Evolutionary conservation across 108 stramenopile species (phyloP).

Genomic region (Pseudonitzschia pungens): DNA sequence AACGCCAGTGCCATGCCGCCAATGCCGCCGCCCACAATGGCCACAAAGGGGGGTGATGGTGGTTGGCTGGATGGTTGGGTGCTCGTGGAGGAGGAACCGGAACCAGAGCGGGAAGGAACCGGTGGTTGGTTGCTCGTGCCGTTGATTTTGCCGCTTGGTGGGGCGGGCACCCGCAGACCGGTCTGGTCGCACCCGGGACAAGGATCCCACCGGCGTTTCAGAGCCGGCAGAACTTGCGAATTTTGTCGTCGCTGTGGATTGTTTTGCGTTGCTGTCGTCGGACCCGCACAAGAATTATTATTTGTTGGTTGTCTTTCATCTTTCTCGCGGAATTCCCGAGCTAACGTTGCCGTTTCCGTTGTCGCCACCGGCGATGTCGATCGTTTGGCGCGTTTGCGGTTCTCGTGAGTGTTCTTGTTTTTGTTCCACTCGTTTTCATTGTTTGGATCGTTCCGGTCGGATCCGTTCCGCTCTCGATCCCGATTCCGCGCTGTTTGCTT

Average conservation of each 20-base stretch:
- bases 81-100: too few species aligned
- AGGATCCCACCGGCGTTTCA: slow-evolving; percentile 38
- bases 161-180: slow-evolving; percentile 35
- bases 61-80: neutral
- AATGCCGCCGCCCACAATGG: slow-evolving; percentile 84
- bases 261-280: neutral
- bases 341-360: neutral
- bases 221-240: neutral
- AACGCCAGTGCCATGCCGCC: slow-evolving; percentile 80
- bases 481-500: neutral
- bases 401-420: neutral
- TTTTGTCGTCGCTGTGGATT: neutral
- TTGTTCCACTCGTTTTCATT: too few species aligned
- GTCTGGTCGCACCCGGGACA: slow-evolving; percentile 44
- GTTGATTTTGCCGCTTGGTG: neutral
- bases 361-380: neutral
- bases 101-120: too few species aligned
- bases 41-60: slow-evolving; percentile 33
- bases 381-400: slow-evolving; percentile 16
- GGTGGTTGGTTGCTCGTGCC: neutral
- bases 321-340: neutral
- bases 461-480: too few species aligned
- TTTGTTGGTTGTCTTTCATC: too few species aligned
- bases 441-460: neutral
- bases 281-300: neutral